Percentiles rank a stretch among this genome's conserved stretches.
Evolutionary conservation across 2,329 filamentous ascomycete genomes (phyloP).

Genomic region (Pseudonectria buxi): DNA sequence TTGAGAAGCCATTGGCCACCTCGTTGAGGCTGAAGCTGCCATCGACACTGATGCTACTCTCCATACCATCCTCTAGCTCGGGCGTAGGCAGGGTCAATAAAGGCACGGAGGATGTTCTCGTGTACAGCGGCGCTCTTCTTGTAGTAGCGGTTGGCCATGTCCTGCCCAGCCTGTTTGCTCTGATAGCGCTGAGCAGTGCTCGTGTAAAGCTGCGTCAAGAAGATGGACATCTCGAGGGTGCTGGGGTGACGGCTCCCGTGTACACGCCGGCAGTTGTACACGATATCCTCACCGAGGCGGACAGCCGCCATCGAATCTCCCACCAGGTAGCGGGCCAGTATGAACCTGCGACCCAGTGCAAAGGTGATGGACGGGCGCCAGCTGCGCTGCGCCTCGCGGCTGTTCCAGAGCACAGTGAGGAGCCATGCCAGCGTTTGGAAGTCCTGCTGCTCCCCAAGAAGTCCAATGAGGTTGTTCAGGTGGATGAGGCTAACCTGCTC

Average conservation of each 20-base stretch:
- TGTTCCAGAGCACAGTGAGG: conserved; percentile 28
- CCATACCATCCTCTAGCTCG: conserved; percentile 21
- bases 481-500: conserved; percentile 33
- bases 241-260: conserved; percentile 14
- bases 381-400: conserved; percentile 10
- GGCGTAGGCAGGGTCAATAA: conserved; percentile 26
- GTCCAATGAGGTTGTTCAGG: conserved; percentile 33
- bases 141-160: conserved; percentile 31
- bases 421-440: conserved; percentile 34
- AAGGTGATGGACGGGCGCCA: conserved; percentile 11
- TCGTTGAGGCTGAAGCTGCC: conserved; percentile 18
- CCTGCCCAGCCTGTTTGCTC: conserved; percentile 23
- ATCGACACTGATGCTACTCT: conserved; percentile 15
- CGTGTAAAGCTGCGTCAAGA: conserved; percentile 17
- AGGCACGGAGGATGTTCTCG: conserved; percentile 30
- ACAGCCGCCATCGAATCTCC: conserved; percentile 12
- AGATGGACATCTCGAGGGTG: conserved; percentile 16
- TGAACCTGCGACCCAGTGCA: conserved; percentile 12
- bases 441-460: conserved; percentile 38
- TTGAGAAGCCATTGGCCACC: conserved; percentile 7
- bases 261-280: conserved; percentile 20
- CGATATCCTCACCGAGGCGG: conserved; percentile 18
- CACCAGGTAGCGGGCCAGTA: conserved; percentile 12
- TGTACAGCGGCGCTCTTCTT: conserved; percentile 30
- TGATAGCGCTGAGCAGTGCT: conserved; percentile 29